Conservation (phyloP, 2,329 filamentous ascomycete genomes). For the Ophiocordyceps robertsii region DNA sequence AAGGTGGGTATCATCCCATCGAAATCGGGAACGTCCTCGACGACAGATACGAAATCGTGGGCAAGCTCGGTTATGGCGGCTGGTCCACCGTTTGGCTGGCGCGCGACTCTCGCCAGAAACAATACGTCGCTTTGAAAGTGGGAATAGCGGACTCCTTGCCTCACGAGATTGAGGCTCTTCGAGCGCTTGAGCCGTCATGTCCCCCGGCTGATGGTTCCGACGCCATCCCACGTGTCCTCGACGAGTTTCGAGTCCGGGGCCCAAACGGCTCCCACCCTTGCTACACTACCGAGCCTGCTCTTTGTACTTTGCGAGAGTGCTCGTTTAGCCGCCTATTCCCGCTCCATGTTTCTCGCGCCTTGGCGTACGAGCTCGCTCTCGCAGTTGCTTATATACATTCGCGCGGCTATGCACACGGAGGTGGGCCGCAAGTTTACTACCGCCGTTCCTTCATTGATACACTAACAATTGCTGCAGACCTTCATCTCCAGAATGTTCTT, state of each 20-base stretch:
- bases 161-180: conserved; percentile 7
- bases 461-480: neutral
- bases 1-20: conserved; percentile 24
- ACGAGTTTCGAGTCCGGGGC: conserved; percentile 12
- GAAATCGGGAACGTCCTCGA: conserved; percentile 21
- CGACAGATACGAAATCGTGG: conserved; percentile 11
- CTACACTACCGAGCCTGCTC: conserved; percentile 10
- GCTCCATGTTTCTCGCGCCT: conserved; percentile 12
- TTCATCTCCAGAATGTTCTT: conserved; percentile 13
- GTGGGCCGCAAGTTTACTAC: conserved; percentile 4
- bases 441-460: conserved; percentile 4
- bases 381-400: conserved; percentile 16
- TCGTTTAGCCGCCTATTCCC: conserved; percentile 9
- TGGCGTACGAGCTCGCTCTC: conserved; percentile 14
- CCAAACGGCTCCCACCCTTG: conserved; percentile 17
- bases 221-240: conserved; percentile 7
- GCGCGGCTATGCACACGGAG: conserved; percentile 17
- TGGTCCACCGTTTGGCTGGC: conserved; percentile 22
- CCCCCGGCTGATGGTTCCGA: neutral
- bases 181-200: neutral
- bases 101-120: conserved; percentile 6
- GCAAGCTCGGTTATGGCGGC: conserved; percentile 14
- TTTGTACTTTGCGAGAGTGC: conserved; percentile 10
- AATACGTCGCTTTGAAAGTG: conserved; percentile 19
- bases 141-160: conserved; percentile 9